phyloP scores from a whole-genome alignment of 768 basidiomycete genomes.

The Pleurotus sapidus region DNA sequence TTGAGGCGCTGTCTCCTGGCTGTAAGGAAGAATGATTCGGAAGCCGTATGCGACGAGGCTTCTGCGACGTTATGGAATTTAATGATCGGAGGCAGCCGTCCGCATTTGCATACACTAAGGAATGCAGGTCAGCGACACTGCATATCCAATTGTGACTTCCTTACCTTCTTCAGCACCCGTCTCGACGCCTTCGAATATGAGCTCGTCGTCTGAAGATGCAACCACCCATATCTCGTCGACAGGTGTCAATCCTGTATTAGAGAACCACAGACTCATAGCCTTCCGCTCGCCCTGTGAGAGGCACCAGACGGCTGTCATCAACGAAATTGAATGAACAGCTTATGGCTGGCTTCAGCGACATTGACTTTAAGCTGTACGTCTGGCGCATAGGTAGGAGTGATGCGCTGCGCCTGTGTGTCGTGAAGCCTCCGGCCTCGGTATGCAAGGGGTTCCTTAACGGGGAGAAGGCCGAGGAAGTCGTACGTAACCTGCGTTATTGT shows the following conservation, averaged over 20 bases:
- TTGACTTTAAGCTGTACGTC: constrained; percentile 60
- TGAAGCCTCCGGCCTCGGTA: constrained; percentile 76
- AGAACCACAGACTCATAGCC: constrained; percentile 51
- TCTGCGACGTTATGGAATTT: constrained; percentile 50
- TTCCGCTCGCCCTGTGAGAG: constrained; percentile 71
- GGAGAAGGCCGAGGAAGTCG: constrained; percentile 72
- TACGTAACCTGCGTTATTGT: constrained; percentile 58
- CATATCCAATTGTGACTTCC: neutral
- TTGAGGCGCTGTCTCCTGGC: constrained; percentile 46
- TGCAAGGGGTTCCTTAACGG: constrained; percentile 61
- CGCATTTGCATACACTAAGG: constrained; percentile 8
- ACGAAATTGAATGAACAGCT: constrained; percentile 57
- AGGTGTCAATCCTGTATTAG: constrained; percentile 59
- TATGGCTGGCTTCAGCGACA: constrained; percentile 64
- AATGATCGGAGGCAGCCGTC: constrained; percentile 40
- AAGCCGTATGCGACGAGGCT: constrained; percentile 47
- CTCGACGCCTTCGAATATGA: constrained; percentile 45
- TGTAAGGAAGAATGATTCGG: constrained; percentile 25
- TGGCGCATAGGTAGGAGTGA: constrained; percentile 66
- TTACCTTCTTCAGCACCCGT: constrained; percentile 11
- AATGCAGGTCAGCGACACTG: neutral
- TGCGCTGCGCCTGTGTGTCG: constrained; percentile 67
- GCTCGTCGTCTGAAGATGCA: constrained; percentile 53
- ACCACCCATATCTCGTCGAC: constrained; percentile 76
- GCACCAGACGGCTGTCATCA: constrained; percentile 45